Evolutionary conservation across 1,139 yeast species (phyloP), one percentile per base, ranked within the genome.

Genomic region (Geotrichum cucujoidarum): DNA sequence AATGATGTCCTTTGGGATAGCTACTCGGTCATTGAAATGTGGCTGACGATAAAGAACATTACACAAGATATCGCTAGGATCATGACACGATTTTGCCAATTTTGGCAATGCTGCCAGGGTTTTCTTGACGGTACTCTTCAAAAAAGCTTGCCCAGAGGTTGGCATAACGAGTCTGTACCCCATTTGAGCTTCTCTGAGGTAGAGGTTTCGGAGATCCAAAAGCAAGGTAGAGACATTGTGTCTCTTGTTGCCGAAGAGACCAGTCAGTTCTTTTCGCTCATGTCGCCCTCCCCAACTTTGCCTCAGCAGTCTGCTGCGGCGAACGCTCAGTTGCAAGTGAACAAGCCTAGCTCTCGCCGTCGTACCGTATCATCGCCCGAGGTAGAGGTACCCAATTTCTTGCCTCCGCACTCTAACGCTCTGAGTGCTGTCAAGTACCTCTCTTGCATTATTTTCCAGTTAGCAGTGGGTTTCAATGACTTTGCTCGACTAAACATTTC

Each of bases 401-500:
- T 80, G 24, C 88, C 89, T 1, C 81, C 81, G 1, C 67, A 70
- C 49, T 71, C 86, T 1, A 83, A 81, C 56, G 75, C 83, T 7
- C 64, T 83, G 27, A 73, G 84, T 43, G 71, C 83, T 1, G 64
- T 75, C 17, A 69, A 74, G 52, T 77, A 75, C 55, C 59, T 78
- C 31, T 70, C 75, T 40, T 61, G 67, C 50, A 64, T 78, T 41
- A 61, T 72, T 41, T 66, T 68, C 43, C 59, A 68, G 11, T 57
- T 74, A 44, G 58, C 75, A 41, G 61, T 66, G 39, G 61, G 71
- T 35, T 69, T 77, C 37, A 70, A 69, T 35, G 72, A 69, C 33
- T 57, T 77, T 31, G 76, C 77, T 0, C 72, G 70, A 42, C 58
- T 76, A 11, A 60, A 66, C 3, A 66, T 75, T 3, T 69, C 73